Percentiles rank a stretch among this genome's conserved stretches.
phyloP scores from a whole-genome alignment of 1,139 yeast species.

The Scheffersomyces lignicola region DNA sequence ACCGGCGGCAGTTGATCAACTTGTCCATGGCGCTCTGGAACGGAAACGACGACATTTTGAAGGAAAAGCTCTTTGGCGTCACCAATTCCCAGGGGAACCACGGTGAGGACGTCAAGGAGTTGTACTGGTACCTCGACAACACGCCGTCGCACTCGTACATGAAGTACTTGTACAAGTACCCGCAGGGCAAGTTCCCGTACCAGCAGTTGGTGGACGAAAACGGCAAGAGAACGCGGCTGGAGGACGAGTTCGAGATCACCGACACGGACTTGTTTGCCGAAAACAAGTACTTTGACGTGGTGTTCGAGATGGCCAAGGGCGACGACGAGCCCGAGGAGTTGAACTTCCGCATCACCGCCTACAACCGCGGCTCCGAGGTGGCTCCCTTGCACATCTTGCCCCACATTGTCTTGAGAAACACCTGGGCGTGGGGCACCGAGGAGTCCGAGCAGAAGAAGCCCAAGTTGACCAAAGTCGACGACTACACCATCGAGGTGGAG shows the following conservation, averaged over 20 bases:
- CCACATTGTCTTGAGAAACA: constrained; percentile 82
- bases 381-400: constrained; percentile 91
- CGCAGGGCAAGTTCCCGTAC: constrained; percentile 83
- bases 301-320: constrained; percentile 88
- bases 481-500: constrained; percentile 54
- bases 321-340: constrained; percentile 74
- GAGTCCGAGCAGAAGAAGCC: constrained; percentile 54
- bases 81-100: constrained; percentile 95
- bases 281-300: constrained; percentile 84
- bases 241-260: constrained; percentile 68
- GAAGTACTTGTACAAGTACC: constrained; percentile 91
- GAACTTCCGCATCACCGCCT: constrained; percentile 84
- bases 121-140: constrained; percentile 84
- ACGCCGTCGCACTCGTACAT: constrained; percentile 93
- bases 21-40: constrained; percentile 88
- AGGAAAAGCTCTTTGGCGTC: constrained; percentile 85
- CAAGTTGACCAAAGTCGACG: constrained; percentile 42
- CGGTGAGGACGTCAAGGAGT: constrained; percentile 90
- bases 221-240: constrained; percentile 60
- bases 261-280: constrained; percentile 80
- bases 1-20: constrained; percentile 78
- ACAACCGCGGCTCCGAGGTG: constrained; percentile 77
- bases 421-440: constrained; percentile 87
- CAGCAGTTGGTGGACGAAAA: constrained; percentile 71
- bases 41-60: constrained; percentile 80